Evolutionary conservation across 2,329 filamentous ascomycete genomes (phyloP), one percentile per base, ranked within the genome.

Genomic region (Colletotrichum lini): DNA sequence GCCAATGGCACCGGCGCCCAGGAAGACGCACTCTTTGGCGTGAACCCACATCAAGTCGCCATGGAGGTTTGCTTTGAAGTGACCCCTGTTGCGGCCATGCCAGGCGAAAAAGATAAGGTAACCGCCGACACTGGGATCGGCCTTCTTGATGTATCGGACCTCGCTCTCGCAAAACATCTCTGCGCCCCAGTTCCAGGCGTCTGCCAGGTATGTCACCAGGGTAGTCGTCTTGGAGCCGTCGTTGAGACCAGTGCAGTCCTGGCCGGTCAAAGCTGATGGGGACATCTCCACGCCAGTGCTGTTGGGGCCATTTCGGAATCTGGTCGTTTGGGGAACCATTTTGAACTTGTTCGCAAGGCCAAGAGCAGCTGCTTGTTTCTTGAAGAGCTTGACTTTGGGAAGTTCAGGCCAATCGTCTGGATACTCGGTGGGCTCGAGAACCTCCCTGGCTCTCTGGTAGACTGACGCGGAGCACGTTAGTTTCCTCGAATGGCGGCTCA

Each of bases 151-250:
- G 75, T 92, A 88, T 54, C 88, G 84, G 2, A 92, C 91, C 77
- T 93, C 90, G 72, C 90, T 90, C 74, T 90, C 87, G 78, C 91
- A 93, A 73, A 93, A 93, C 79, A 93, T 88, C 76, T 93, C 90
- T 15, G 91, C 89, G 10, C 91, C 91, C 89, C 90, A 91, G 75
- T 92, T 91, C 91, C 90, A 93, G 2, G 91, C 90, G 78, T 93
- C 91, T 9, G 89, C 85, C 9, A 93, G 81, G 75, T 93, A 93
- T 0, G 91, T 93, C 47, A 91, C 89, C 1, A 90, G 82, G 0
- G 89, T 92, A 13, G 88, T 91, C 21, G 86, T 92, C 79, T 92
- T 93, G 40, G 89, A 92, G 2, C 90, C 90, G 77, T 93, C 91
- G 74, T 93, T 93, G 69, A 91, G 74, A 1, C 91, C 91, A 0